A percentile compares a stretch with the other conserved stretches of the same genome.
phyloP scores from a whole-genome alignment of 2,329 filamentous ascomycete genomes.

The Arthrobotrys entomopaga region DNA sequence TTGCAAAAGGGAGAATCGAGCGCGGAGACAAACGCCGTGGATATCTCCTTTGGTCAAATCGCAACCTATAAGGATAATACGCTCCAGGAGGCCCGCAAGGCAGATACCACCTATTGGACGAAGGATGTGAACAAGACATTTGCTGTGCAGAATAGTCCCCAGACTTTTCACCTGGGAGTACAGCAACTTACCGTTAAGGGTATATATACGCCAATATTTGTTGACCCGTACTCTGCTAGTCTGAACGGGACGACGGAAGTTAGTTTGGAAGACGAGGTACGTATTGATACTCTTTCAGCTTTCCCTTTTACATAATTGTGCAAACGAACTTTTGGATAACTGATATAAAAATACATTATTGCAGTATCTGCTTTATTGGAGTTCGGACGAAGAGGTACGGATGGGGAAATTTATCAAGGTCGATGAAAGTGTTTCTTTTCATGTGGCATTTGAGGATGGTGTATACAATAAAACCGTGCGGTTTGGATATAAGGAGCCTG shows the following conservation, averaged over 20 bases:
- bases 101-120: constrained; percentile 18
- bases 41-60: constrained; percentile 14
- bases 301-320: no score
- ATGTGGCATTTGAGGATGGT: constrained; percentile 2
- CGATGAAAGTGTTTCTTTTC: constrained; percentile 15
- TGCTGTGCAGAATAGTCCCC: constrained; percentile 12
- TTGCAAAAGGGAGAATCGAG: constrained; percentile 14
- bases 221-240: constrained; percentile 4
- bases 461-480: neutral
- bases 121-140: constrained; percentile 9
- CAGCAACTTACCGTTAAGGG: constrained; percentile 16
- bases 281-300: no score
- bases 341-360: neutral
- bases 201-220: constrained; percentile 15
- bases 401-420: constrained; percentile 12
- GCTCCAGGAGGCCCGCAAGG: constrained; percentile 8
- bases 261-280: no score
- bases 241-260: constrained; percentile 8
- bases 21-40: constrained; percentile 16
- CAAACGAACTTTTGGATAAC: no score
- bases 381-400: neutral
- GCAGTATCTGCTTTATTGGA: constrained; percentile 18
- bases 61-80: constrained; percentile 3
- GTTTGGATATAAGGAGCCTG: constrained; percentile 21
- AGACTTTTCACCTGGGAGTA: constrained; percentile 10